Evolutionary conservation across 116 monocot genomes (phyloP), one percentile per base, ranked within the genome.

Genomic region (Phalaenopsis hybrid): DNA sequence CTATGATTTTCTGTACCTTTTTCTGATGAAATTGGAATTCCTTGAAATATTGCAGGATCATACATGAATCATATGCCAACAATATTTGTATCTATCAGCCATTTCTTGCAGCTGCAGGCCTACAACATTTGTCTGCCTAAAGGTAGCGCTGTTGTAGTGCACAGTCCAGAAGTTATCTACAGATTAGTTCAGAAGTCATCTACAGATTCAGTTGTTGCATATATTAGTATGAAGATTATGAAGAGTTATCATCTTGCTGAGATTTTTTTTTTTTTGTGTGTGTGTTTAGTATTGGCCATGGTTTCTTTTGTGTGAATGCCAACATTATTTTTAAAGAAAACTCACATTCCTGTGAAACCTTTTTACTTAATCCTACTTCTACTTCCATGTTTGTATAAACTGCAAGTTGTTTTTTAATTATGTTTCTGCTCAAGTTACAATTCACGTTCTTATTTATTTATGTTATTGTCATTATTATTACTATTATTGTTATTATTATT

Each of bases 41-140:
- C 43, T 77, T 21, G 65, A 77, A 76, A 81, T 84, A 59, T 86
- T 91, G 87, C 81, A 94, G 94, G 94, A 94, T 84, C 90, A 92
- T 80, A 85, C 86, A 74, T 94, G 91, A 79, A 84, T 94, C 75
- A 94, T 94, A 86, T 94, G 94, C 75, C 87, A 85, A 72, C 94
- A 94, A 49, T 91, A 86, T 84, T 79, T 94, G 76, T 94, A 92
- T 84, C 90, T 94, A 79, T 94, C 94, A 65, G 94, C 94, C 28
- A 81, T 94, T 85, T 76, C 78, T 3, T 94, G 94, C 81, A 83
- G 65, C 67, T 94, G 94, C 41, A 87, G 91, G 81, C 86, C 88
- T 46, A 85, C 88, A 67, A 78, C 88, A 74, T 89, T 88, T 85
- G 94, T 94, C 78, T 94, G 92, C 76, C 85, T 92, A 76, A 89